Percentiles rank a stretch among this genome's conserved stretches.
phyloP scores from a whole-genome alignment of 345 rosid genomes.

The Salix suchowensis region DNA sequence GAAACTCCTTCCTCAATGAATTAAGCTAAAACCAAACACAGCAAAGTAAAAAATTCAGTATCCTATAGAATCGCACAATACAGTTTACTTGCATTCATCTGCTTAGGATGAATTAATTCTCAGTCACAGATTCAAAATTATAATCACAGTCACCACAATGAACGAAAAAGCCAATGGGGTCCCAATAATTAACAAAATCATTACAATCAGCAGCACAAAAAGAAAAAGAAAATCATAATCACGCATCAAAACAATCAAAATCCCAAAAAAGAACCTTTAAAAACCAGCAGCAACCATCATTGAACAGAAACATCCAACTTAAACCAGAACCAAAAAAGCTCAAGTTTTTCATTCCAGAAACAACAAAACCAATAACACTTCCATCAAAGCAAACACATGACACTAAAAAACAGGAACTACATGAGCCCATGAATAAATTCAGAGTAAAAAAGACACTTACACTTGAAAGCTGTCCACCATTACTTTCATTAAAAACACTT shows the following conservation, averaged over 20 bases:
- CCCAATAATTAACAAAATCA: not conserved
- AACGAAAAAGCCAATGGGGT: not conserved
- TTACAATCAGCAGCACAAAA: not conserved
- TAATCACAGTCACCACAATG: not conserved
- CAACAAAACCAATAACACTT: not conserved
- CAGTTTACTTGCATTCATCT: not conserved
- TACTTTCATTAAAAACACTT: slow-evolving; percentile 24
- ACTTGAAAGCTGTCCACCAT: slow-evolving; percentile 9
- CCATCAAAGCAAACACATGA: slow-evolving; percentile 4
- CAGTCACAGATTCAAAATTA: not conserved
- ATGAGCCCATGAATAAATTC: not conserved
- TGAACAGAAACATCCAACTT: not conserved
- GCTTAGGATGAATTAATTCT: not conserved
- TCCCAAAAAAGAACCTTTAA: not conserved
- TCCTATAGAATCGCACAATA: not conserved
- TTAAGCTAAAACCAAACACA: slow-evolving; percentile 42
- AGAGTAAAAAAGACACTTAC: not conserved
- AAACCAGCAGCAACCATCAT: not conserved
- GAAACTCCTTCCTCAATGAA: slow-evolving; percentile 35
- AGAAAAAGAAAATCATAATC: not conserved
- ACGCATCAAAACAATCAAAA: not conserved
- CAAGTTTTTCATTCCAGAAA: slow-evolving; percentile 5
- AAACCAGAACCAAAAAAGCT: not conserved
- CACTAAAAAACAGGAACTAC: not conserved
- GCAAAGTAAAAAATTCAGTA: slow-evolving; percentile 6